These are phyloP conservation scores for Colletotrichum musicola DNA, from an alignment of 2,329 filamentous ascomycete species.

Conservation along the genomic window DNA sequence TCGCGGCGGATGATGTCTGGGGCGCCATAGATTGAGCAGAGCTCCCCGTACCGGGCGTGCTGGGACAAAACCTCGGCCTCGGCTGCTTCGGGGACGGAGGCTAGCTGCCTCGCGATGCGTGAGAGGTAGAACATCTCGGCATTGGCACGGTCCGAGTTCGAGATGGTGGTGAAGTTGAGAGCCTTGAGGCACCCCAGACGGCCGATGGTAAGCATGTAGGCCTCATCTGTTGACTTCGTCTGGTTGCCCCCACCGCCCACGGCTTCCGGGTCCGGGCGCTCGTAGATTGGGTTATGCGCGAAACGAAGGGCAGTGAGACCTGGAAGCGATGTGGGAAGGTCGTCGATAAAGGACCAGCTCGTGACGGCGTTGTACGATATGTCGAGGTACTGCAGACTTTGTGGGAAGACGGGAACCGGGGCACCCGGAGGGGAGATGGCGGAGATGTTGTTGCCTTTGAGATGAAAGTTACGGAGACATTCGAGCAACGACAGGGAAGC, in stretches of 20 bases:
- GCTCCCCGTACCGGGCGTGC: conserved; percentile 79
- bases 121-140: conserved; percentile 95
- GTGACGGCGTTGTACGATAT: conserved; percentile 78
- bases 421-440: conserved; percentile 49
- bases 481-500: conserved; percentile 63
- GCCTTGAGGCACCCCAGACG: conserved; percentile 76
- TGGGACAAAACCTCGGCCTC: conserved; percentile 67
- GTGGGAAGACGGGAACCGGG: conserved; percentile 62
- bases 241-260: conserved; percentile 49
- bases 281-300: conserved; percentile 87
- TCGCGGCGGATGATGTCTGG: conserved; percentile 71
- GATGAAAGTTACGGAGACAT: conserved; percentile 70
- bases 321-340: conserved; percentile 76
- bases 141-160: conserved; percentile 80
- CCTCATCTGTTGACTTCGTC: conserved; percentile 76
- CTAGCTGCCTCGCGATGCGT: conserved; percentile 82
- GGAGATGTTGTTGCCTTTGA: conserved; percentile 83
- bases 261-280: conserved; percentile 58
- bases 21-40: conserved; percentile 82
- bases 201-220: conserved; percentile 89
- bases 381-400: conserved; percentile 74
- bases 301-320: conserved; percentile 81
- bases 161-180: conserved; percentile 82
- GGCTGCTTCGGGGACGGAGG: conserved; percentile 65
- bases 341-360: conserved; percentile 81